Conservation (phyloP, 2,329 filamentous ascomycete genomes). For the Neonectria neomacrospora region DNA sequence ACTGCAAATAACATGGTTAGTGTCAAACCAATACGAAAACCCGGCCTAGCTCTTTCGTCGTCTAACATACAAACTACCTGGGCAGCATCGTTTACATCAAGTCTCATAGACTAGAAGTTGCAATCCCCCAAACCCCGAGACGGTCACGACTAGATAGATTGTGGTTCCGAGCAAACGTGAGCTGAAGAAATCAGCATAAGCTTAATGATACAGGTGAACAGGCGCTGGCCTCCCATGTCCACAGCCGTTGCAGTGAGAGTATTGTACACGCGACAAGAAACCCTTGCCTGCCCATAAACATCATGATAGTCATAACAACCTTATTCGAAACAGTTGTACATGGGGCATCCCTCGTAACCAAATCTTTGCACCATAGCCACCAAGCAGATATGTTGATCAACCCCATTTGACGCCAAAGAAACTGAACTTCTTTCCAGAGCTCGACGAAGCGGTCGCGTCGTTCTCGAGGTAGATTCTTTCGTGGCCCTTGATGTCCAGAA, state of each 20-base stretch:
- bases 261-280: conserved; percentile 1
- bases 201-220: neutral
- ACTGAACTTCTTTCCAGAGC: conserved; percentile 58
- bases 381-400: conserved; percentile 23
- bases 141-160: neutral
- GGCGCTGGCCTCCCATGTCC: neutral
- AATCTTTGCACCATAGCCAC: neutral
- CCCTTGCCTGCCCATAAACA: neutral
- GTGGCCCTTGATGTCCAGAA: conserved; percentile 80
- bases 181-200: neutral
- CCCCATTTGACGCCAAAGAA: conserved; percentile 72
- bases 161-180: no score
- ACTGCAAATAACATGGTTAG: neutral
- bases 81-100: neutral
- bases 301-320: neutral
- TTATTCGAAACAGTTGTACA: conserved; percentile 8
- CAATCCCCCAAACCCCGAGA: neutral
- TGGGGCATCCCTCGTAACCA: conserved; percentile 6
- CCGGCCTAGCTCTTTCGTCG: neutral
- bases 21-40: neutral
- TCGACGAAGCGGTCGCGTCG: conserved; percentile 56
- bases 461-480: conserved; percentile 74
- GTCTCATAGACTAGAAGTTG: neutral
- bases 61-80: neutral
- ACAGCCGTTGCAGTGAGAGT: neutral